Conservation (phyloP, 2,329 filamentous ascomycete species). For the Hymenoscyphus linearis region DNA sequence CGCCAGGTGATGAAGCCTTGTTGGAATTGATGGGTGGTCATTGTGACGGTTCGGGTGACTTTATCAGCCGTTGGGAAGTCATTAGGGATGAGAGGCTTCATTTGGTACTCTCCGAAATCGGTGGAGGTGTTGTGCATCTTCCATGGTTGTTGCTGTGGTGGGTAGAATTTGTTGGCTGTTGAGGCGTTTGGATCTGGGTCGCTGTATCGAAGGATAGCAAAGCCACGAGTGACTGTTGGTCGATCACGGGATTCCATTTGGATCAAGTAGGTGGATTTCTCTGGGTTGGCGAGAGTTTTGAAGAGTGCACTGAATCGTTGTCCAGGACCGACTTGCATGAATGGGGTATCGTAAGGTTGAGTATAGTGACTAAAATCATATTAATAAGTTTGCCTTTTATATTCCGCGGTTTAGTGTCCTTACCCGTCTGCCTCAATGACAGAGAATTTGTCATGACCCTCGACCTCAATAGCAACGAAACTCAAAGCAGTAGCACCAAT, state of each 20-base stretch:
- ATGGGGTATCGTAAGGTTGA: constrained; percentile 34
- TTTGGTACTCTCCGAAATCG: constrained; percentile 25
- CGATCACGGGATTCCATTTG: constrained; percentile 4
- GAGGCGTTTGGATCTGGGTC: not conserved
- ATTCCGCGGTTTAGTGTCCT: constrained; percentile 5
- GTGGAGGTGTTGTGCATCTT: too few species aligned
- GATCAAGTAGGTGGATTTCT: constrained; percentile 7
- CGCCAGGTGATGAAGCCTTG: constrained; percentile 24
- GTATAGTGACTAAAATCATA: constrained; percentile 35
- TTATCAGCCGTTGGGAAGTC: constrained; percentile 32
- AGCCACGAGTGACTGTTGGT: not conserved
- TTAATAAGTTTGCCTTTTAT: not conserved
- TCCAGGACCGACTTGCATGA: constrained; percentile 43
- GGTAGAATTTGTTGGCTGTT: too few species aligned
- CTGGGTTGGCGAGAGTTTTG: constrained; percentile 35
- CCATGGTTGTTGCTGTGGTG: too few species aligned
- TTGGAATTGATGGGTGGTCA: constrained; percentile 30
- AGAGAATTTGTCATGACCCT: constrained; percentile 48
- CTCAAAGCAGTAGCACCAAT: constrained; percentile 53
- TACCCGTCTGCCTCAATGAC: constrained; percentile 57
- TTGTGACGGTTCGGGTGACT: constrained; percentile 35
- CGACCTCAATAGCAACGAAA: constrained; percentile 48
- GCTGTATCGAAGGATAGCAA: constrained; percentile 2
- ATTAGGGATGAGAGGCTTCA: constrained; percentile 39
- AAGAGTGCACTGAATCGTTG: constrained; percentile 47